Conservation (phyloP, 2,329 filamentous ascomycete species). For the Macrophomina pseudophaseolina region DNA sequence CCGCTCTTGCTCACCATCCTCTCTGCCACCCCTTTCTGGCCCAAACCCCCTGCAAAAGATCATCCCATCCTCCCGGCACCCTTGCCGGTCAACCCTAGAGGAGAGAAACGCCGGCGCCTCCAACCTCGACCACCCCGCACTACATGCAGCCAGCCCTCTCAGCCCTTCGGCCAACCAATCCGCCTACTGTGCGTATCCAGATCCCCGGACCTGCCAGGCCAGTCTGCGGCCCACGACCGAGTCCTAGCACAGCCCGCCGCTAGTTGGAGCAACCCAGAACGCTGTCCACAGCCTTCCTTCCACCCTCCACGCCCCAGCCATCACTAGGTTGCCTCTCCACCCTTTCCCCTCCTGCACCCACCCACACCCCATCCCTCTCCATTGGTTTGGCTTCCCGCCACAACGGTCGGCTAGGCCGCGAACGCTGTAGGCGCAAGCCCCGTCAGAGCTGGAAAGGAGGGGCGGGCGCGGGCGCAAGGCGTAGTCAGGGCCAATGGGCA, state of each 20-base stretch:
- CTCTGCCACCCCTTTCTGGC: neutral
- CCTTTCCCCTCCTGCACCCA: neutral
- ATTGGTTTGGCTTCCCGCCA: neutral
- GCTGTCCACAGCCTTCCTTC: neutral
- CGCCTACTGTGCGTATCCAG: neutral
- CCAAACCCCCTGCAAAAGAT: neutral
- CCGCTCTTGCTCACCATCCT: neutral
- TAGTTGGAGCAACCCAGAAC: constrained; percentile 3
- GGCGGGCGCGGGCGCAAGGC: neutral
- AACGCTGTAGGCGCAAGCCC: neutral
- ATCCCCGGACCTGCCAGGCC: neutral
- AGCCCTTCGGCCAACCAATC: neutral
- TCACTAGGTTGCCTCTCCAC: neutral
- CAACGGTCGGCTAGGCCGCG: constrained; percentile 8
- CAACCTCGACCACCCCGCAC: constrained; percentile 16
- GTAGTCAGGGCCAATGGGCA: neutral
- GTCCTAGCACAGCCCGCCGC: neutral
- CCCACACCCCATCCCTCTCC: no score
- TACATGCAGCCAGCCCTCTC: neutral
- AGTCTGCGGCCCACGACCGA: neutral
- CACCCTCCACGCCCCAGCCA: neutral
- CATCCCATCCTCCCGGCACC: constrained; percentile 5
- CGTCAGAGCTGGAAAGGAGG: neutral
- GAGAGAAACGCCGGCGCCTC: constrained; percentile 9
- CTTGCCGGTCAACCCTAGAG: constrained; percentile 11